Conservation (phyloP, 179 eudicot species). For the Camellia oleifera region DNA sequence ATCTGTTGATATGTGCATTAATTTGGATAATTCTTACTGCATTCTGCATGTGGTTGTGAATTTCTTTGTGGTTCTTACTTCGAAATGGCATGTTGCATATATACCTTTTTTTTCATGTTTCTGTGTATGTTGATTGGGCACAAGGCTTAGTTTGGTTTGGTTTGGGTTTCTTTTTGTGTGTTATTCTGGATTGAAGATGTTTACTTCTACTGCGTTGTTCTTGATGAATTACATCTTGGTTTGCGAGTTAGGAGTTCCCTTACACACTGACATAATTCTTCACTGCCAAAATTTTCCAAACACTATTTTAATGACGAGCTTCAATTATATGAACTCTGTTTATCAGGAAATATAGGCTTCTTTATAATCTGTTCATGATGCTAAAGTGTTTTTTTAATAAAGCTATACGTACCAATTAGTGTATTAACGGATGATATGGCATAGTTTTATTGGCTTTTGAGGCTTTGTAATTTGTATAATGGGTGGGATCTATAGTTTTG, state of each 20-base stretch:
- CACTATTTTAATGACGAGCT: background rate
- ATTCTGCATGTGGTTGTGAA: background rate
- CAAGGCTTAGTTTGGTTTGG: no score
- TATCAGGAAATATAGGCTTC: background rate
- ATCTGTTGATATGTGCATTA: background rate
- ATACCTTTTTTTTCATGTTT: no score
- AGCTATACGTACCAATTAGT: no score
- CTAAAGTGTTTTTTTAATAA: background rate
- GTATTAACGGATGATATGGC: no score
- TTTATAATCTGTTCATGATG: background rate
- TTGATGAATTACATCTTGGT: background rate
- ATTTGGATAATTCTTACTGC: background rate
- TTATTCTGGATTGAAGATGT: background rate
- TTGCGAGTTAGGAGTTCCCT: conserved; percentile 4
- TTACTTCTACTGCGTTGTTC: background rate
- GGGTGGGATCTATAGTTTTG: no score
- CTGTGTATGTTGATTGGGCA: no score
- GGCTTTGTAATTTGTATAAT: no score
- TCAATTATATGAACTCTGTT: background rate
- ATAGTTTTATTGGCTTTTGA: no score
- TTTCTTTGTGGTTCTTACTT: background rate
- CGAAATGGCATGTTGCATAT: no score
- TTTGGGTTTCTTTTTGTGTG: no score
- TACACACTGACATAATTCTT: background rate
- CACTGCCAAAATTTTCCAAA: background rate